Evolutionary conservation across 768 basidiomycete species (phyloP).

Genomic region (Mrakia hoshinonis): DNA sequence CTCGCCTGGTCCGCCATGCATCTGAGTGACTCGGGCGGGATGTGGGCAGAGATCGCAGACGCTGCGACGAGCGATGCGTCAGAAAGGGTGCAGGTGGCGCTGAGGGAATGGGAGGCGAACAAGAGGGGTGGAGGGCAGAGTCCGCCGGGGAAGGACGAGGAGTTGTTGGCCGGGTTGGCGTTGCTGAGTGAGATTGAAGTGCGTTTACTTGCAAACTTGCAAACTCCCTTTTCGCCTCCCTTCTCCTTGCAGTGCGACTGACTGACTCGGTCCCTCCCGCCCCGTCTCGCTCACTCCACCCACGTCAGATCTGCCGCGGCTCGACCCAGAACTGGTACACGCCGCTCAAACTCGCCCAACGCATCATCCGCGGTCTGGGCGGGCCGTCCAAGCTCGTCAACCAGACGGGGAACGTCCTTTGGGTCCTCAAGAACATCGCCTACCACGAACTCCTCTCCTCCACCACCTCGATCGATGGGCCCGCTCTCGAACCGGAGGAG

Average conservation of each 20-base stretch:
- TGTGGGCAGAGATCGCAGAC: conserved; percentile 25
- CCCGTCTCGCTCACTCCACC: background rate
- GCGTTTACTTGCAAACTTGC: background rate
- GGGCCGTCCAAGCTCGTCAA: conserved; percentile 11
- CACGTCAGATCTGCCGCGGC: conserved; percentile 26
- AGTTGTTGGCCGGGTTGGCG: conserved; percentile 23
- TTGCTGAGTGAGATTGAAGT: conserved; percentile 26
- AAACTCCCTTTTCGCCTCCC: background rate
- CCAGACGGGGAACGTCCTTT: background rate
- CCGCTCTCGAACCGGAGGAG: conserved; percentile 28
- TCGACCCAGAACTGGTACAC: conserved; percentile 26
- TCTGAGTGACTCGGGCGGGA: conserved; percentile 22
- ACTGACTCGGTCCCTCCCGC: too few species aligned
- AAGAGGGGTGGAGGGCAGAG: background rate
- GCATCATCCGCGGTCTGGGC: conserved; percentile 24
- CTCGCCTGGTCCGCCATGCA: conserved; percentile 29
- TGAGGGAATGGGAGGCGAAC: background rate
- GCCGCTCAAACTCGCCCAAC: conserved; percentile 7
- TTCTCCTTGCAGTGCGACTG: background rate
- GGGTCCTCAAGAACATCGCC: conserved; percentile 24
- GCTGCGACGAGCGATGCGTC: background rate
- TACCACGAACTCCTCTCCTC: conserved; percentile 25
- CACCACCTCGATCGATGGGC: conserved; percentile 18
- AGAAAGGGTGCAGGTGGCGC: conserved; percentile 2
- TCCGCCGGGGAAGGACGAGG: conserved; percentile 11